Evolutionary conservation across 352 stramenopile species (phyloP).

Genomic region (Globisporangium spiculum): DNA sequence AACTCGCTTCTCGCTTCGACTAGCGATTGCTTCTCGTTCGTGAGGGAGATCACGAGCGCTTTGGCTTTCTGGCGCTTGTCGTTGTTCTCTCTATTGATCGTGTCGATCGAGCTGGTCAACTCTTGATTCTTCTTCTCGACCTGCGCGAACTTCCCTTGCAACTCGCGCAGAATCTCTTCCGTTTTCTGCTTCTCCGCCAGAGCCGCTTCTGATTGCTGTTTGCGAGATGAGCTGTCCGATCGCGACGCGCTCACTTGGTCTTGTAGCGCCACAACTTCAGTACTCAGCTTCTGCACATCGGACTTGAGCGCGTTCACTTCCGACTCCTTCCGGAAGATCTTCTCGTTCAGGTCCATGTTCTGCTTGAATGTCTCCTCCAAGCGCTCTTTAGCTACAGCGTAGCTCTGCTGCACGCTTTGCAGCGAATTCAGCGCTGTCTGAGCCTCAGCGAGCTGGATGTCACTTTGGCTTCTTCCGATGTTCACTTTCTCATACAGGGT

Average conservation of each 20-base stretch:
- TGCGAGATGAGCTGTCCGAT: constrained; percentile 38
- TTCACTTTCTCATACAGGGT: constrained; percentile 63
- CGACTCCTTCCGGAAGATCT: constrained; percentile 52
- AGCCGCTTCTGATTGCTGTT: constrained; percentile 42
- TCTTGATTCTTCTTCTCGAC: constrained; percentile 65
- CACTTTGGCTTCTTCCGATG: constrained; percentile 48
- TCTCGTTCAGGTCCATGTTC: constrained; percentile 56
- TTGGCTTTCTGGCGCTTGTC: constrained; percentile 78
- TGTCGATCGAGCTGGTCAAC: constrained; percentile 34
- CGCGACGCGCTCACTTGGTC: constrained; percentile 37
- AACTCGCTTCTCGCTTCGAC: constrained; percentile 42
- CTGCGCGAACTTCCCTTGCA: constrained; percentile 35
- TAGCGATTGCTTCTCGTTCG: constrained; percentile 60
- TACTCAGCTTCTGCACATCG: constrained; percentile 44
- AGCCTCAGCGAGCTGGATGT: constrained; percentile 54
- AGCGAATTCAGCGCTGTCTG: constrained; percentile 40
- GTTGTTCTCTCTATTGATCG: constrained; percentile 48
- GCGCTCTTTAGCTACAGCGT: constrained; percentile 30
- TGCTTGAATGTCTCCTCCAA: constrained; percentile 46
- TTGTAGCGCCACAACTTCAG: constrained; percentile 39
- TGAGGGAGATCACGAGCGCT: constrained; percentile 55
- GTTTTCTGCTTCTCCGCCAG: constrained; percentile 45
- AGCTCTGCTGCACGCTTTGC: constrained; percentile 42
- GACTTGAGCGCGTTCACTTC: constrained; percentile 38
- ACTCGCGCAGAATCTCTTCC: constrained; percentile 29